phyloP scores from a whole-genome alignment of 2,329 filamentous ascomycete species.

The Fusarium sp. region DNA sequence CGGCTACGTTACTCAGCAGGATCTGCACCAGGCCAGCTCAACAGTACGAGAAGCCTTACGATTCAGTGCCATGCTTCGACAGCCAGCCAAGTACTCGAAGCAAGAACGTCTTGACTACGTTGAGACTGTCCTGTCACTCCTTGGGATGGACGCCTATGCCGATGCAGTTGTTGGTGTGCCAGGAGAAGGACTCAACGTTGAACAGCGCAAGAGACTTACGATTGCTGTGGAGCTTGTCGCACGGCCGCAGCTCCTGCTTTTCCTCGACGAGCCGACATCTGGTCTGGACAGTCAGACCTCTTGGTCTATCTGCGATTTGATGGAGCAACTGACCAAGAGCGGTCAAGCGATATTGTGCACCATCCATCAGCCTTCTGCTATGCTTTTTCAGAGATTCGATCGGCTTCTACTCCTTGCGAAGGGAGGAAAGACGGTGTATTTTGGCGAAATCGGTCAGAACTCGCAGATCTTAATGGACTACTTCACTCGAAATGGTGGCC shows the following conservation, averaged over 20 bases:
- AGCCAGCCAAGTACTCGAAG: slow-evolving; percentile 74
- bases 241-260: slow-evolving; percentile 66
- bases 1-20: slow-evolving; percentile 90
- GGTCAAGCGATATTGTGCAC: slow-evolving; percentile 59
- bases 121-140: slow-evolving; percentile 75
- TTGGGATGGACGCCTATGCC: slow-evolving; percentile 72
- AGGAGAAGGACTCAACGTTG: slow-evolving; percentile 68
- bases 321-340: slow-evolving; percentile 66
- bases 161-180: slow-evolving; percentile 71
- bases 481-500: slow-evolving; percentile 72
- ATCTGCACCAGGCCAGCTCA: slow-evolving; percentile 81
- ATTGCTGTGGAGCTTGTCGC: slow-evolving; percentile 68
- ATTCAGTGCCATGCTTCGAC: slow-evolving; percentile 84
- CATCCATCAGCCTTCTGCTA: slow-evolving; percentile 33
- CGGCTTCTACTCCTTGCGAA: background rate
- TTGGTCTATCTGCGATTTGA: slow-evolving; percentile 69
- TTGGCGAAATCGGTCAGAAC: slow-evolving; percentile 71
- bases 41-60: slow-evolving; percentile 86
- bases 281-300: slow-evolving; percentile 72
- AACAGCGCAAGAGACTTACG: slow-evolving; percentile 69
- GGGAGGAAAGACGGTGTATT: slow-evolving; percentile 69
- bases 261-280: slow-evolving; percentile 68
- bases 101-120: slow-evolving; percentile 85
- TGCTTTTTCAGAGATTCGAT: slow-evolving; percentile 60
- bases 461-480: slow-evolving; percentile 67